Evolutionary conservation across 306 rosid species (phyloP).

Genomic region (Vigna nakashimae): DNA sequence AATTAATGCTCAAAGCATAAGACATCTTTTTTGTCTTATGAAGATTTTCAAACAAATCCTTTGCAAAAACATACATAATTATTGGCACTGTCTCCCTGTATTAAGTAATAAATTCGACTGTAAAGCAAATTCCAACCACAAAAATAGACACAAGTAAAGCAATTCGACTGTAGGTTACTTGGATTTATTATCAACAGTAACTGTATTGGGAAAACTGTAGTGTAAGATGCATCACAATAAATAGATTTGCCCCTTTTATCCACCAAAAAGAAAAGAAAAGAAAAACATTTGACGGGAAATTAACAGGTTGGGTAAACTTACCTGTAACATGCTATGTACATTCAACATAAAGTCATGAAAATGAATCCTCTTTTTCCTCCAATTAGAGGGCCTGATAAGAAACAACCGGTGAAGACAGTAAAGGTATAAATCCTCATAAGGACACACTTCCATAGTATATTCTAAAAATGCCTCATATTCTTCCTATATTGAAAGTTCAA

Average conservation of each 20-base stretch:
- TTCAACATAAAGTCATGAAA: slow-evolving; percentile 96
- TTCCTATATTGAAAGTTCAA: slow-evolving; percentile 21
- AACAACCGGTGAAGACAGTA: slow-evolving; percentile 24
- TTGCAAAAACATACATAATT: slow-evolving; percentile 23
- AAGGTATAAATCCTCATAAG: slow-evolving; percentile 32
- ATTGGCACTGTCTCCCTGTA: neutral
- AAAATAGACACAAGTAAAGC: slow-evolving; percentile 24
- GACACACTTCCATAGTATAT: slow-evolving; percentile 35
- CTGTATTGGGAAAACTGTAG: slow-evolving; percentile 7
- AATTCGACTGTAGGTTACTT: slow-evolving; percentile 19
- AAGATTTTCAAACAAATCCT: slow-evolving; percentile 19
- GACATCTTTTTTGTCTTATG: neutral
- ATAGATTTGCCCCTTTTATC: slow-evolving; percentile 1
- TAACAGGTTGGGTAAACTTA: slow-evolving; percentile 51
- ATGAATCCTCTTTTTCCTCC: slow-evolving; percentile 97
- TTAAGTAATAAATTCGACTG: neutral
- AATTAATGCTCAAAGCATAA: slow-evolving; percentile 35
- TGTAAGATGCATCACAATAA: slow-evolving; percentile 6
- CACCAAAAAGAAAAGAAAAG: neutral
- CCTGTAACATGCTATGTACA: slow-evolving; percentile 91
- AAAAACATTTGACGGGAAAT: slow-evolving; percentile 20
- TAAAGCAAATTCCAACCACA: neutral
- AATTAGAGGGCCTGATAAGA: slow-evolving; percentile 70
- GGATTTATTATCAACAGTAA: slow-evolving; percentile 1
- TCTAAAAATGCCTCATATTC: slow-evolving; percentile 28